Evolutionary conservation across 1,284 basidiomycete genomes (phyloP).

Genomic region (Mycena citricolor): DNA sequence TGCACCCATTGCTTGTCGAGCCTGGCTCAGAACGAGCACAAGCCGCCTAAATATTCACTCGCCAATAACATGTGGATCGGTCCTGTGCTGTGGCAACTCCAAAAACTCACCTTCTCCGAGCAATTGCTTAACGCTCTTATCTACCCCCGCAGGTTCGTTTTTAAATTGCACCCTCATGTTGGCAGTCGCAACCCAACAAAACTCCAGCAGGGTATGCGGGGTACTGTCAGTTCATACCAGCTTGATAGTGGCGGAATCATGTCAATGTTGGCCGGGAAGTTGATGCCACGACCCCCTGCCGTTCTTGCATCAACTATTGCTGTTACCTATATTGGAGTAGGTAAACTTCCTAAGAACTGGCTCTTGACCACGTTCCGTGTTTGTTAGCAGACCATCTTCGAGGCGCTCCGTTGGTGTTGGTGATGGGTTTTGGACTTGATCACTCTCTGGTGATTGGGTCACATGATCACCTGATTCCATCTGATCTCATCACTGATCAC

Average conservation of each 20-base stretch:
- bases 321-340: conserved; percentile 34
- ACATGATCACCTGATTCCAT: too few species aligned
- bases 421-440: too few species aligned
- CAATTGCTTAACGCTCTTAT: conserved; percentile 28
- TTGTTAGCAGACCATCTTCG: conserved; percentile 19
- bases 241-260: conserved; percentile 27
- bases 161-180: conserved; percentile 31
- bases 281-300: conserved; percentile 32
- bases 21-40: neutral
- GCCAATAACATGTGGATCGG: conserved; percentile 34
- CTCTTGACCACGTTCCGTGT: conserved; percentile 30
- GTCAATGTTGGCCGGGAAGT: conserved; percentile 31
- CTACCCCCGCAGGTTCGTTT: conserved; percentile 32
- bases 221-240: conserved; percentile 35
- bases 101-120: conserved; percentile 28
- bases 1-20: neutral
- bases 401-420: conserved; percentile 33
- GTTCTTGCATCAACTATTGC: conserved; percentile 34
- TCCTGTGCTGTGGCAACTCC: conserved; percentile 22
- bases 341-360: conserved; percentile 23
- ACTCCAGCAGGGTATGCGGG: conserved; percentile 27
- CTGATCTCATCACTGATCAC: too few species aligned
- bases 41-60: conserved; percentile 25
- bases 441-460: too few species aligned
- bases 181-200: neutral